Evolutionary conservation across 208 protist species (phyloP).

Genomic region (Angomonas deanei): DNA sequence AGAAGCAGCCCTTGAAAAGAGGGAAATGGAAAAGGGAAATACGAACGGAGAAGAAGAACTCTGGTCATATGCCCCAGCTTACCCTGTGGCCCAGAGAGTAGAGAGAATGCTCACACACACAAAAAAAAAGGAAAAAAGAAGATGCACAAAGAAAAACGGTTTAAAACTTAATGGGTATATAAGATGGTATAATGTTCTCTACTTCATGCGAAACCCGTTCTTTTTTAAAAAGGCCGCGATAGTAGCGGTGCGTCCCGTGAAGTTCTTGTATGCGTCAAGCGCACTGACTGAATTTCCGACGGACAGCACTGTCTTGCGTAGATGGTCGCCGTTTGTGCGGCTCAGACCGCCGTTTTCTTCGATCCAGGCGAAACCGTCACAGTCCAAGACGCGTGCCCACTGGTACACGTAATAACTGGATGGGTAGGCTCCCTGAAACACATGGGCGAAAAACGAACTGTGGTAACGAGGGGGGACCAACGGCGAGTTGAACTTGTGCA

Average conservation of each 20-base stretch:
- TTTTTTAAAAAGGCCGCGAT: slow-evolving; percentile 31
- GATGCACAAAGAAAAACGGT: background rate
- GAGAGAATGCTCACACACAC: too few species aligned
- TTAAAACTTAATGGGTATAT: slow-evolving; percentile 5
- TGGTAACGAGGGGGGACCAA: slow-evolving; percentile 40
- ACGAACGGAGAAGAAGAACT: too few species aligned
- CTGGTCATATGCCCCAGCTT: too few species aligned
- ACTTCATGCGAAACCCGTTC: slow-evolving; percentile 12
- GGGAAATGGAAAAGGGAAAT: too few species aligned
- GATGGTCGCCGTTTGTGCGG: slow-evolving; percentile 47
- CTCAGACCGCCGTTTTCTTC: slow-evolving; percentile 50
- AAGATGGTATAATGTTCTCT: background rate
- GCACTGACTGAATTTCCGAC: slow-evolving; percentile 45
- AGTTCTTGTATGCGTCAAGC: slow-evolving; percentile 39
- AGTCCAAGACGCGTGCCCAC: slow-evolving; percentile 63
- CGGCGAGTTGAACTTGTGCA: slow-evolving; percentile 11
- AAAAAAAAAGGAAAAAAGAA: slow-evolving; percentile 10
- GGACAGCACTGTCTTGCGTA: slow-evolving; percentile 67
- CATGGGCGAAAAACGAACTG: slow-evolving; percentile 58
- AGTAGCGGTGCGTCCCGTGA: slow-evolving; percentile 30
- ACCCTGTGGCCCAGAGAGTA: too few species aligned
- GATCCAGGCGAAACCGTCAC: slow-evolving; percentile 64
- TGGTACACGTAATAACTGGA: slow-evolving; percentile 77
- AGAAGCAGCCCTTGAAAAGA: too few species aligned
- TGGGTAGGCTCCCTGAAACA: slow-evolving; percentile 71